phyloP scores from a whole-genome alignment of 1,139 yeast species.

The Meyerozyma elateridarum region DNA sequence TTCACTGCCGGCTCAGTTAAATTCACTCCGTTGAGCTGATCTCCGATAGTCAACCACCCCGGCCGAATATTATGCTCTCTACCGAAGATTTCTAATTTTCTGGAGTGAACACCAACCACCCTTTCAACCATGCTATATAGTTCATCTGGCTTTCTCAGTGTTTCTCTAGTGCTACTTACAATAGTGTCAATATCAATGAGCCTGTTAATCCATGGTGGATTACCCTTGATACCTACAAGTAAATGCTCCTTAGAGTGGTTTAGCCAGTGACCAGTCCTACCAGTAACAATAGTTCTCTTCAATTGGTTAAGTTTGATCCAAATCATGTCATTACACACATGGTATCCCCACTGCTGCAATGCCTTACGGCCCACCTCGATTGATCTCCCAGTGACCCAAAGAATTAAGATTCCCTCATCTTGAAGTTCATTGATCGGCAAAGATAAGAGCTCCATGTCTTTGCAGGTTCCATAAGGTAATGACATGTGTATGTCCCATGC shows the following conservation, averaged over 20 bases:
- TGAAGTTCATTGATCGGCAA: conserved; percentile 68
- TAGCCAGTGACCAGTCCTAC: conserved; percentile 95
- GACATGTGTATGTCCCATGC: conserved; percentile 4
- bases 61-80: conserved; percentile 79
- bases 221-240: conserved; percentile 78
- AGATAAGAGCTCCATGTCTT: conserved; percentile 63
- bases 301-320: conserved; percentile 92
- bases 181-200: conserved; percentile 70
- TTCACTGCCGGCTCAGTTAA: background rate
- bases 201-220: conserved; percentile 66
- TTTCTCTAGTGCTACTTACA: conserved; percentile 81
- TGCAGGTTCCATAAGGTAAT: conserved; percentile 71
- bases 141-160: conserved; percentile 90
- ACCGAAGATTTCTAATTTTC: conserved; percentile 87
- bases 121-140: conserved; percentile 81
- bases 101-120: conserved; percentile 66
- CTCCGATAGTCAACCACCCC: conserved; percentile 66
- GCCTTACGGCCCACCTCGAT: conserved; percentile 83
- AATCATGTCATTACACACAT: conserved; percentile 69
- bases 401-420: conserved; percentile 73
- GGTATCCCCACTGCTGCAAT: conserved; percentile 76
- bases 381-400: conserved; percentile 96
- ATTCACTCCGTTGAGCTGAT: conserved; percentile 3
- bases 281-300: conserved; percentile 85
- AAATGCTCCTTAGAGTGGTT: conserved; percentile 93